Conservation (phyloP, 2,329 filamentous ascomycete genomes). For the Fusarium tanahbumbuense region DNA sequence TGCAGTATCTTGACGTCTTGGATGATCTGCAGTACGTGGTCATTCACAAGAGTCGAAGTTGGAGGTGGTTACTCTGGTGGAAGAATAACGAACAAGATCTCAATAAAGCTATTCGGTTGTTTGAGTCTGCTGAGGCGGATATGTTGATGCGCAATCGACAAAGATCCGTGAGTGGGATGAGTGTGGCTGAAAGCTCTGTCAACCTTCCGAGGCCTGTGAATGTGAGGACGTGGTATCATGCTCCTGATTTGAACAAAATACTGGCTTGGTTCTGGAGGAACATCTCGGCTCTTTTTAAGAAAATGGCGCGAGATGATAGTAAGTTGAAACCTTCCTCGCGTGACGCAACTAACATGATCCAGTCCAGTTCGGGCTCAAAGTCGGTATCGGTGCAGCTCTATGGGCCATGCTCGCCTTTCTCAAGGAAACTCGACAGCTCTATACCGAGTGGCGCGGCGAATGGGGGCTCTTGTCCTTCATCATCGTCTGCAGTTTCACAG, state of each 20-base stretch:
- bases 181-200: neutral
- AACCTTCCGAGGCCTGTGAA: slow-evolving; percentile 1
- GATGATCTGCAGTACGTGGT: slow-evolving; percentile 83
- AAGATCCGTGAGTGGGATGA: neutral
- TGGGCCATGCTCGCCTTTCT: slow-evolving; percentile 93
- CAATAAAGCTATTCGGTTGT: slow-evolving; percentile 48
- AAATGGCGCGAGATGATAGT: slow-evolving; percentile 60
- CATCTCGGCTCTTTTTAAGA: slow-evolving; percentile 53
- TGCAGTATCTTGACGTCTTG: slow-evolving; percentile 81
- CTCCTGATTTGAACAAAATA: slow-evolving; percentile 35
- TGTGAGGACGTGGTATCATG: slow-evolving; percentile 17
- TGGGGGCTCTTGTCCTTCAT: slow-evolving; percentile 98
- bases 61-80: slow-evolving; percentile 90
- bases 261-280: slow-evolving; percentile 37
- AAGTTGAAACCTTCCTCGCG: slow-evolving; percentile 52
- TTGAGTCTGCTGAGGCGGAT: slow-evolving; percentile 51
- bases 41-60: slow-evolving; percentile 71
- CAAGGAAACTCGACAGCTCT: slow-evolving; percentile 78
- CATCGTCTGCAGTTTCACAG: slow-evolving; percentile 99
- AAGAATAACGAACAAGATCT: slow-evolving; percentile 30
- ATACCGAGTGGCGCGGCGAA: slow-evolving; percentile 90
- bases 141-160: slow-evolving; percentile 26
- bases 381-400: slow-evolving; percentile 87
- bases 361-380: slow-evolving; percentile 84
- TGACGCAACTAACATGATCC: slow-evolving; percentile 52